Percentiles rank a stretch among this genome's conserved stretches.
These are phyloP conservation scores for Nicotiana tomentosiformis DNA, from an alignment of 257 asterid genomes.

Conservation along the genomic window DNA sequence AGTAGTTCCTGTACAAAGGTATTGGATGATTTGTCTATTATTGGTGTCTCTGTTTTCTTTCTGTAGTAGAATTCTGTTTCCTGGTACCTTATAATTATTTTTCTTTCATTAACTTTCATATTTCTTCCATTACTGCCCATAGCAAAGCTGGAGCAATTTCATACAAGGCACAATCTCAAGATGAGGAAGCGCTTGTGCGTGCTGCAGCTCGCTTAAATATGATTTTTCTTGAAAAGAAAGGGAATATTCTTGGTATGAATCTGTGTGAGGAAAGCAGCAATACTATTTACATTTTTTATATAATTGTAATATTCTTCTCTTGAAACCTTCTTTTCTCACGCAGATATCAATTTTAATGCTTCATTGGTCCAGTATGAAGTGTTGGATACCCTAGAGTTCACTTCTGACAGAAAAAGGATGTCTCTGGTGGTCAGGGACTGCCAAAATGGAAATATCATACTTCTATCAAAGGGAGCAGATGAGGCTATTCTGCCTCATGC, in stretches of 20 bases:
- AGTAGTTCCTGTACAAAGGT: slow-evolving; percentile 88
- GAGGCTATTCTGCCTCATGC: slow-evolving; percentile 84
- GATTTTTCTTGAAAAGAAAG: slow-evolving; percentile 61
- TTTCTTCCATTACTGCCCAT: slow-evolving; percentile 14
- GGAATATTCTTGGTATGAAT: slow-evolving; percentile 65
- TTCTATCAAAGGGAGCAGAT: slow-evolving; percentile 95
- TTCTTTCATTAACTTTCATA: slow-evolving; percentile 11
- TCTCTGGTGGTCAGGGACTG: slow-evolving; percentile 80
- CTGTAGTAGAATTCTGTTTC: not conserved
- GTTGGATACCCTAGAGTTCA: slow-evolving; percentile 85
- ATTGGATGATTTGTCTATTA: slow-evolving; percentile 10
- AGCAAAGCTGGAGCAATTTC: slow-evolving; percentile 69
- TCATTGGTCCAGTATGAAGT: slow-evolving; percentile 70
- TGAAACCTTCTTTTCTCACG: slow-evolving; percentile 21
- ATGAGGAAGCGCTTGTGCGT: slow-evolving; percentile 97
- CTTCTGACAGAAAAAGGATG: slow-evolving; percentile 97
- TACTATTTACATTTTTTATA: not conserved
- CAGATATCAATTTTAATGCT: slow-evolving; percentile 77
- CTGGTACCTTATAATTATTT: slow-evolving; percentile 8
- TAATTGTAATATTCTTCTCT: not conserved
- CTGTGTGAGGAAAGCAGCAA: slow-evolving; percentile 1
- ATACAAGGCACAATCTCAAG: slow-evolving; percentile 97
- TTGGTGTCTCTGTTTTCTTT: not conserved
- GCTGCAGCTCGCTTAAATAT: slow-evolving; percentile 90
- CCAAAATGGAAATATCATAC: slow-evolving; percentile 57